These are phyloP conservation scores for Toxicodendron radicans DNA, from an alignment of 345 rosid species.

Conservation along the genomic window DNA sequence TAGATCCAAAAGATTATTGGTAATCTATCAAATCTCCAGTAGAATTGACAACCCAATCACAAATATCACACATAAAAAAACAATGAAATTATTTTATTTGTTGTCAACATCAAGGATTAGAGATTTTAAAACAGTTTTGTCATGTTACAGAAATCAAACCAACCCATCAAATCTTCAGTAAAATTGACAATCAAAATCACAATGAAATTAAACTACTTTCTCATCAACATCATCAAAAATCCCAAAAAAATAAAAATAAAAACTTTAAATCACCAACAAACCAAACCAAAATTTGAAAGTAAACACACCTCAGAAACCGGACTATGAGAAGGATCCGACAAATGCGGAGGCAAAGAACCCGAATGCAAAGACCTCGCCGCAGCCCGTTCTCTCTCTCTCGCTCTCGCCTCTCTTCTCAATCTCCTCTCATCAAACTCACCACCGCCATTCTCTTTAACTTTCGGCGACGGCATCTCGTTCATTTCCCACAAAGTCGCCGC, in stretches of 20 bases:
- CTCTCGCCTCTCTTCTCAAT: slow-evolving; percentile 46
- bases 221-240: background rate
- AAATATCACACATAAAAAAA: background rate
- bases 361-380: slow-evolving; percentile 65
- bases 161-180: too few species aligned
- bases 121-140: too few species aligned
- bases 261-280: background rate
- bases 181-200: too few species aligned
- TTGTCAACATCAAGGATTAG: background rate
- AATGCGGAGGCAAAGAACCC: slow-evolving; percentile 83
- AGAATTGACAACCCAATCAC: background rate
- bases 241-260: background rate
- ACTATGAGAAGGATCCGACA: slow-evolving; percentile 97
- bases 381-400: slow-evolving; percentile 43
- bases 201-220: background rate
- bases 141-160: too few species aligned
- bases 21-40: background rate
- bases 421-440: slow-evolving; percentile 38
- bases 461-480: slow-evolving; percentile 91
- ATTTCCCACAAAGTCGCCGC: slow-evolving; percentile 99
- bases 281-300: background rate
- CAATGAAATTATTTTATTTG: too few species aligned
- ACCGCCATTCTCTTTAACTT: slow-evolving; percentile 34
- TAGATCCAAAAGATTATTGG: background rate
- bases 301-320: slow-evolving; percentile 87